Base-by-base conservation (phyloP, 2,329 filamentous ascomycete species). In the Aspergillus ibericus region DNA sequence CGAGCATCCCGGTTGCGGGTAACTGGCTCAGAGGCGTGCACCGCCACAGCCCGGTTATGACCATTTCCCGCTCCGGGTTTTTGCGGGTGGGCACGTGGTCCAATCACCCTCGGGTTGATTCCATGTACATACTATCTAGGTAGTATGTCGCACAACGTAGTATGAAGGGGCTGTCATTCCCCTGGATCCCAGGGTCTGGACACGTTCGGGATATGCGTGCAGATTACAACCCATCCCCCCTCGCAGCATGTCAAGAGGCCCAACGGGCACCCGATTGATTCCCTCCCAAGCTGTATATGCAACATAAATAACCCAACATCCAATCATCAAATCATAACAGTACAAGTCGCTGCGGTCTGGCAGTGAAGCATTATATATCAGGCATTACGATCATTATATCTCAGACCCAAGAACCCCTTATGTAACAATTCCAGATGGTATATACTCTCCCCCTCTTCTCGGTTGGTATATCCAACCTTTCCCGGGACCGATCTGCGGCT, bases 21-120 rank as follows among this genome's bases (percentile, higher is more conserved):
- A 42, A 42, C 38, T 42, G 38, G 9, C 10, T 10, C 25, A n/a
- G n/a, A n/a, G n/a, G n/a, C n/a, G 2, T n/a, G 61, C 61, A 66
- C 65, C 63, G 65, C 65, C 65, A 66, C 63, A 50, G 42, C n/a
- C 52, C 63, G 64, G 65, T 10, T 66, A 64, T 64, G 59, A 59
- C 34, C 56, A 66, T 64, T 65, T 64, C 64, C 64, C 63, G 58
- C 48, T 49, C 56, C 56, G 59, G 62, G 59, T 59, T 44, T 58
- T 66, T 64, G 61, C 63, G 61, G 63, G 59, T 55, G 50, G 55
- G 46, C 55, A 51, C 48, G 38, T 52, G 50, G 46, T 15, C 18
- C 38, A 48, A 29, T 48, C 42, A 48, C 27, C 22, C 25, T n/a
- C 22, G 13, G 42, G 8, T 5, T 42, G 22, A 18, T 6, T 46